A percentile compares a stretch with the other conserved stretches of the same genome.
Conservation (phyloP, 1,284 basidiomycete genomes). For the Ganoderma leucocontextum region DNA sequence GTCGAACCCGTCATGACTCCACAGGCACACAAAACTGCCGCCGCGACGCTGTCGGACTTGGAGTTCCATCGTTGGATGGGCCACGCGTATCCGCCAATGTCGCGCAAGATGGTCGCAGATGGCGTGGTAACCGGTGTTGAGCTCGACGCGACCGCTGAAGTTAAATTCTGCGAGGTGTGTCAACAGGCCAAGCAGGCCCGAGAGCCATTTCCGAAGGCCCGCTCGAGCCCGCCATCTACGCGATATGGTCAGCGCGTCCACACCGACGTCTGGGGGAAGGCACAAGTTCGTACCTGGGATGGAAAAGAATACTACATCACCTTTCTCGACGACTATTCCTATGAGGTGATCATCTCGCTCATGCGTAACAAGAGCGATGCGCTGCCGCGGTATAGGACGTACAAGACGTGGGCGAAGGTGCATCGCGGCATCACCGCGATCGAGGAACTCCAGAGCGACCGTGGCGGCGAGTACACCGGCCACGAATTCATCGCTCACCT, state of each 20-base stretch:
- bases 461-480: constrained; percentile 33
- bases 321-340: constrained; percentile 38
- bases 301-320: constrained; percentile 37
- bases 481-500: constrained; percentile 25
- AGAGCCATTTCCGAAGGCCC: constrained; percentile 42
- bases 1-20: constrained; percentile 7
- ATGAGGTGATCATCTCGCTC: constrained; percentile 32
- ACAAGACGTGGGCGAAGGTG: constrained; percentile 32
- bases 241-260: constrained; percentile 45
- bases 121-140: constrained; percentile 43
- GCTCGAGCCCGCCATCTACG: constrained; percentile 38
- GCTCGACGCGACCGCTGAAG: constrained; percentile 31
- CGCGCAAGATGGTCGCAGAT: constrained; percentile 38
- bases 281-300: constrained; percentile 38
- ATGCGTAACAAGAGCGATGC: constrained; percentile 37
- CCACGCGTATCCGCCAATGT: constrained; percentile 41
- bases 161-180: constrained; percentile 39
- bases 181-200: constrained; percentile 43
- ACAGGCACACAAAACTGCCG: constrained; percentile 10
- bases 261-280: constrained; percentile 48
- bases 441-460: constrained; percentile 30
- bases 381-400: constrained; percentile 32
- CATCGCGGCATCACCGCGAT: constrained; percentile 20
- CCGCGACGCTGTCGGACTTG: constrained; percentile 9
- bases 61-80: constrained; percentile 46